phyloP scores from a whole-genome alignment of 1,284 basidiomycete species.

The Wolfiporia cocos region DNA sequence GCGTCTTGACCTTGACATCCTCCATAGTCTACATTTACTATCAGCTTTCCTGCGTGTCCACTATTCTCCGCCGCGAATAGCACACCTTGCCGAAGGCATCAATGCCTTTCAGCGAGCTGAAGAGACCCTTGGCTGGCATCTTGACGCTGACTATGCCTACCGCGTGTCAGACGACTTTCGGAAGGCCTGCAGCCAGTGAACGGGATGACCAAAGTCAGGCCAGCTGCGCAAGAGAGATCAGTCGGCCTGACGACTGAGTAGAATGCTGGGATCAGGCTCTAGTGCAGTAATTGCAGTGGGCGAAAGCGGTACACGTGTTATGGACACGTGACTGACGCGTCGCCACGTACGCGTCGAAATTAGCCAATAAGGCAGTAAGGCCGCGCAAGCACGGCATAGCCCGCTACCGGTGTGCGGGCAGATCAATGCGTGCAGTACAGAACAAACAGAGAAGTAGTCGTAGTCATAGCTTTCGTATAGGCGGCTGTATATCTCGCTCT shows the following conservation, averaged over 20 bases:
- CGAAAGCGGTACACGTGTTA: background rate
- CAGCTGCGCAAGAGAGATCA: background rate
- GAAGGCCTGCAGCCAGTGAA: background rate
- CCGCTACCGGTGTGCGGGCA: too few relatives aligned
- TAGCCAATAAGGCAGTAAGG: background rate
- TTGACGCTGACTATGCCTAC: conserved; percentile 1
- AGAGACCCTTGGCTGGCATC: conserved; percentile 63
- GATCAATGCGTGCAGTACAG: too few relatives aligned
- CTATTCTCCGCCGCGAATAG: too few relatives aligned
- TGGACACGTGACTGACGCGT: background rate
- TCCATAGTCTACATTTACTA: conserved; percentile 74
- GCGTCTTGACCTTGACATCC: conserved; percentile 96
- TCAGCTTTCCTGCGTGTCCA: too few relatives aligned
- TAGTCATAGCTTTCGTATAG: background rate
- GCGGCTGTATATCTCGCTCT: background rate
- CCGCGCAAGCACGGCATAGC: too few relatives aligned
- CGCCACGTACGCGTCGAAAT: background rate
- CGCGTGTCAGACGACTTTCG: background rate
- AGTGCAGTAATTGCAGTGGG: too few relatives aligned
- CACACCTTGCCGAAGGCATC: conserved; percentile 97
- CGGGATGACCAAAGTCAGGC: too few relatives aligned
- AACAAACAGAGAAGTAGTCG: too few relatives aligned
- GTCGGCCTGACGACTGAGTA: background rate
- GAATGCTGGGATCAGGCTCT: background rate
- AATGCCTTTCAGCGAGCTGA: conserved; percentile 73